phyloP scores from a whole-genome alignment of 257 asterid genomes.

The Penstemon newberryi region DNA sequence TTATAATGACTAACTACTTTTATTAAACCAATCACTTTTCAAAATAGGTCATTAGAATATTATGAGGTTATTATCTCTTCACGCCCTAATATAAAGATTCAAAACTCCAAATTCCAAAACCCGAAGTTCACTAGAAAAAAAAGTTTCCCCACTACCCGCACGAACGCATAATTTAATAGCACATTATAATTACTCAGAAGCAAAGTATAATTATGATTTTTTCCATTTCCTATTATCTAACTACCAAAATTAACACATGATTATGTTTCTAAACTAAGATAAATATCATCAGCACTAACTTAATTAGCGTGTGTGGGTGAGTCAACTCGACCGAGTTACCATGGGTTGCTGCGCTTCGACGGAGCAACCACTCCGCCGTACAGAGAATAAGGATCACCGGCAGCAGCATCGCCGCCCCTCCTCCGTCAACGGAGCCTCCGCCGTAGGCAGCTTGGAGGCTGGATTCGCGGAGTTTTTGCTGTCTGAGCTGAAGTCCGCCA shows the following conservation, averaged over 20 bases:
- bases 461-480: constrained; percentile 82
- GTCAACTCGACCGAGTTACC: constrained; percentile 52
- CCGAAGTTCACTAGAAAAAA: constrained; percentile 23
- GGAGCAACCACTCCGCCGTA: constrained; percentile 36
- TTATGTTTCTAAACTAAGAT: constrained; percentile 7
- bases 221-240: constrained; percentile 3
- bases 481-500: constrained; percentile 77
- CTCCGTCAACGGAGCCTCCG: constrained; percentile 51
- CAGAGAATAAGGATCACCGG: constrained; percentile 59
- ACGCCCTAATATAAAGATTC: not conserved
- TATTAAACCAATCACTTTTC: no score
- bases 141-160: constrained; percentile 30
- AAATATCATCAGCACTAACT: not conserved
- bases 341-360: constrained; percentile 86
- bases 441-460: constrained; percentile 31
- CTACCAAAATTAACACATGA: not conserved
- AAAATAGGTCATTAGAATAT: no score
- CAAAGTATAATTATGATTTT: not conserved
- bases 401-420: constrained; percentile 52
- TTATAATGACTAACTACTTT: no score
- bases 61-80: no score
- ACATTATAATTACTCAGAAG: not conserved
- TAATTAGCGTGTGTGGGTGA: constrained; percentile 30
- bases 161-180: constrained; percentile 23
- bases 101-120: constrained; percentile 23